Evolutionary conservation across 768 basidiomycete genomes (phyloP).

Genomic region (Pulveroboletus sp.): DNA sequence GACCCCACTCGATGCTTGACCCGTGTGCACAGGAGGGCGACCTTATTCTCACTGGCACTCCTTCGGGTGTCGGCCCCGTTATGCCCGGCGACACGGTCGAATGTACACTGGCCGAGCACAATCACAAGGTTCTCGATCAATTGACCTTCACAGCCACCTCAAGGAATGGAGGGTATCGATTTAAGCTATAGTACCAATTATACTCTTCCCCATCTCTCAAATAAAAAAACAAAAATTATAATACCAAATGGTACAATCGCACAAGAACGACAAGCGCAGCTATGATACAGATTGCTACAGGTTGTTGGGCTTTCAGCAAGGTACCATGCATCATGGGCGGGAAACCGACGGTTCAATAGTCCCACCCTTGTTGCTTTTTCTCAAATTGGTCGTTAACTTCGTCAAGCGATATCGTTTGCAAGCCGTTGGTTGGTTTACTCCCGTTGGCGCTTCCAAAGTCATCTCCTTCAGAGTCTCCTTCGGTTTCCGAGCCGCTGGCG

Average conservation of each 20-base stretch:
- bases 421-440: constrained; percentile 11
- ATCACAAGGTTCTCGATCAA: constrained; percentile 51
- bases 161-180: constrained; percentile 67
- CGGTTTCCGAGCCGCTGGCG: constrained; percentile 37
- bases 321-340: not conserved
- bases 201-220: not conserved
- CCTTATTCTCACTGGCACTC: constrained; percentile 88
- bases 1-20: not conserved
- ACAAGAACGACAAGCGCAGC: constrained; percentile 2
- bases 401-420: constrained; percentile 28
- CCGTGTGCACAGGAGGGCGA: constrained; percentile 68
- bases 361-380: constrained; percentile 15
- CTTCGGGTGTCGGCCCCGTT: constrained; percentile 83
- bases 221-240: constrained; percentile 11
- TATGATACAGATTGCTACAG: constrained; percentile 8
- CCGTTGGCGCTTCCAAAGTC: constrained; percentile 22
- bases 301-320: not conserved
- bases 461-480: constrained; percentile 30
- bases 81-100: constrained; percentile 71
- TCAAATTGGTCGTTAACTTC: constrained; percentile 23
- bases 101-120: constrained; percentile 58
- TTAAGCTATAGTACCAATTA: constrained; percentile 28
- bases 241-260: constrained; percentile 11
- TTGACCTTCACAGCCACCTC: constrained; percentile 63
- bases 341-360: not conserved